Percentiles rank a stretch among this genome's conserved stretches.
Conservation (phyloP, 345 rosid species). For the Syzygium aqueum region DNA sequence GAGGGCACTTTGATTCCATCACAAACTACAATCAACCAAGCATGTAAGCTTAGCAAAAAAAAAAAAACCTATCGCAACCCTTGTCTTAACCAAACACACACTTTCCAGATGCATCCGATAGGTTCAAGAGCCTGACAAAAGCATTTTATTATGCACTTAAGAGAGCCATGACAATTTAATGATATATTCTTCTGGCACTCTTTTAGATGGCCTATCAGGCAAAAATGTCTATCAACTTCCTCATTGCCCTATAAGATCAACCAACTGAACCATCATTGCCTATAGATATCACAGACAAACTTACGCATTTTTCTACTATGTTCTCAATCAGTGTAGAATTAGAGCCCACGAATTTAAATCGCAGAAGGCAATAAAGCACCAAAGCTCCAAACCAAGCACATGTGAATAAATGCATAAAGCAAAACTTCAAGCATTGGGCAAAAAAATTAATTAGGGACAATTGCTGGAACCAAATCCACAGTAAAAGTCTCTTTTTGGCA, state of each 20-base stretch:
- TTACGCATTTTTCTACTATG: neutral
- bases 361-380: too few relatives aligned
- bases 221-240: neutral
- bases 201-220: neutral
- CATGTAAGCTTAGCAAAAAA: neutral
- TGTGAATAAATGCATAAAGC: neutral
- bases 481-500: neutral
- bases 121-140: neutral
- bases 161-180: neutral
- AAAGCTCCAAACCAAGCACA: neutral
- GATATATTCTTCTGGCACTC: neutral
- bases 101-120: neutral
- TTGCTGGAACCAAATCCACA: neutral
- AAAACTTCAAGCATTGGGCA: neutral
- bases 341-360: neutral
- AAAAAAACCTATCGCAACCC: neutral
- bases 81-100: neutral
- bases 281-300: neutral
- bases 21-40: neutral
- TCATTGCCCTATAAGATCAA: neutral
- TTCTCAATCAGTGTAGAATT: neutral
- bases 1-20: neutral
- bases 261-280: neutral
- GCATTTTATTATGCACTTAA: neutral
- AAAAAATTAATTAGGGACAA: neutral